Conservation (phyloP, 2,329 filamentous ascomycete species). For the Shiraia bambusicola region DNA sequence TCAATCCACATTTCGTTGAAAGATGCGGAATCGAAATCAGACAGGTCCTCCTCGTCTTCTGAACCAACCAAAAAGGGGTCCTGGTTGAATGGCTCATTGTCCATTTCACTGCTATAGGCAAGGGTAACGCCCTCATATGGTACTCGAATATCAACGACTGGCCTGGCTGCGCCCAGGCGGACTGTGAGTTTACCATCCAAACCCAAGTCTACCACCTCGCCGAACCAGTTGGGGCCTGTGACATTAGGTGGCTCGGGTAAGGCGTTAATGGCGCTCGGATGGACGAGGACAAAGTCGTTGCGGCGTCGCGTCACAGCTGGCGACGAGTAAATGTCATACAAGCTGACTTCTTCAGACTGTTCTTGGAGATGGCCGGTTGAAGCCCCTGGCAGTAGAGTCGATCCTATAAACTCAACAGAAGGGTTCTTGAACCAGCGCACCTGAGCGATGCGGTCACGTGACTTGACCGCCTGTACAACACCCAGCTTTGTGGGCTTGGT, state of each 20-base stretch:
- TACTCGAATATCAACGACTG: constrained; percentile 54
- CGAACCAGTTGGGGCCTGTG: constrained; percentile 53
- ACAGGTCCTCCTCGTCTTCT: constrained; percentile 36
- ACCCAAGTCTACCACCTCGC: constrained; percentile 57
- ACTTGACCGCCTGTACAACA: constrained; percentile 58
- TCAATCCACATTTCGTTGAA: constrained; percentile 44
- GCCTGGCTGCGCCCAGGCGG: constrained; percentile 53
- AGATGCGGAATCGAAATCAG: constrained; percentile 36
- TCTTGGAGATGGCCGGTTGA: constrained; percentile 47
- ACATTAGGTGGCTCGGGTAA: constrained; percentile 14
- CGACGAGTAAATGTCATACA: constrained; percentile 59
- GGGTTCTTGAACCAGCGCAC: constrained; percentile 55
- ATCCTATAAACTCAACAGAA: constrained; percentile 34
- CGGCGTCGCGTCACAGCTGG: constrained; percentile 51
- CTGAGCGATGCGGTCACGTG: constrained; percentile 57
- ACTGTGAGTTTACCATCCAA: constrained; percentile 57
- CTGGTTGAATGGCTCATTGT: constrained; percentile 30
- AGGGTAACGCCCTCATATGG: constrained; percentile 52
- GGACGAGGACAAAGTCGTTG: constrained; percentile 57
- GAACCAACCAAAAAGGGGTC: constrained; percentile 34
- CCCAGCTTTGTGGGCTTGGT: constrained; percentile 54
- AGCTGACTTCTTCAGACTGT: constrained; percentile 54
- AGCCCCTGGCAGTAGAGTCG: constrained; percentile 47
- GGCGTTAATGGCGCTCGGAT: constrained; percentile 27
- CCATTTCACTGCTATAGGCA: constrained; percentile 49